Evolutionary conservation across 805 yeast genomes (phyloP), one percentile per base, ranked within the genome.

Genomic region (Kodamaea restingae): DNA sequence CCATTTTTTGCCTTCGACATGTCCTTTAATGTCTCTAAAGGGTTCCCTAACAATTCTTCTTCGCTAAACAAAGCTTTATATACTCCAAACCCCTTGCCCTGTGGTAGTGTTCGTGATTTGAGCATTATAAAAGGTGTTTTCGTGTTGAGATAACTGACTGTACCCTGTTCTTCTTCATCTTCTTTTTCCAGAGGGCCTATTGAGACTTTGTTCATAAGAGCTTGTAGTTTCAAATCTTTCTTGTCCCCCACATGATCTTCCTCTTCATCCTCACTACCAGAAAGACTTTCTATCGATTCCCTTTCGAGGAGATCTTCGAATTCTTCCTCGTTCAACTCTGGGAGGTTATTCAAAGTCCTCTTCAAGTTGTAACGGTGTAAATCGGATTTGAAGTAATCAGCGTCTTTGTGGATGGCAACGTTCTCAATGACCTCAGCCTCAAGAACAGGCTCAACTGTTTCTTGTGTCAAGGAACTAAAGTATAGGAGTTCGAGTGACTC

Each of bases 51-150:
- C 17, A 73, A 54, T n/a, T 67, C 65, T 0, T 58, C 44, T 2
- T 62, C 56, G 26, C 66, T 66, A 48, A 87, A 77, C 12, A 84
- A 48, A 0, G 81, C 61, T 51, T 87, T 88, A 60, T 81, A 88
- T 0, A 78, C 65, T 0, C 88, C 88, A 46, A 84, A 73, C 2
- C 79, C 77, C 41, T 72, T 70, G 4, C 60, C 61, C 0, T 60
- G 51, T 1, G 75, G 70, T 11, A 82, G 42, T 3, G 67, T 39
- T 0, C 60, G 42, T 1, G 87, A 76, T 41, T 72, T 67, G 55
- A 82, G 81, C 30, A 76, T 63, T 1, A 86, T 70, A 38, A 63
- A 76, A 0, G 96, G 88, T 0, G 95, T 80, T 49, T 79, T 76
- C 0, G 91, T 80, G 41, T 82, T 78, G 44, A 84, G 52, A 51